Evolutionary conservation across 1,284 basidiomycete species (phyloP).

Genomic region (Cutaneotrichosporon sp.): DNA sequence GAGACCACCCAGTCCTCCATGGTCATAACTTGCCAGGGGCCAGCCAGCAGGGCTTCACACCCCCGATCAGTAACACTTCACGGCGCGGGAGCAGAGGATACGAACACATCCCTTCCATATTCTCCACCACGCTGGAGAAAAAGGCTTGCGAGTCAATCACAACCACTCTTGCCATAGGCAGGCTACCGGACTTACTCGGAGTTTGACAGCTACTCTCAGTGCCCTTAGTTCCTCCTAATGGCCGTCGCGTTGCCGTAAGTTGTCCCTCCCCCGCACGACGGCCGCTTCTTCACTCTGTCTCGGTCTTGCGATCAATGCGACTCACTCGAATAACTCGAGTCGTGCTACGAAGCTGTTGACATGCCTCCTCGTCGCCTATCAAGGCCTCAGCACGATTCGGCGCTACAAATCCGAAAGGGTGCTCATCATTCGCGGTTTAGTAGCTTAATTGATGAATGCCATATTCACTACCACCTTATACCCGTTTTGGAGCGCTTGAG

Average conservation of each 20-base stretch:
- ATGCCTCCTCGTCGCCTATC: background rate
- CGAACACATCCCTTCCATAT: background rate
- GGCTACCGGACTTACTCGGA: slow-evolving; percentile 1
- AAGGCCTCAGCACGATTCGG: background rate
- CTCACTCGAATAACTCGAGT: background rate
- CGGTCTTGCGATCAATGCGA: background rate
- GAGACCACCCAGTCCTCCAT: too few species aligned
- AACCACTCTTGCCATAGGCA: background rate
- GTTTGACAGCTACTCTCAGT: background rate
- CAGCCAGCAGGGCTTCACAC: too few species aligned
- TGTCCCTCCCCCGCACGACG: too few species aligned
- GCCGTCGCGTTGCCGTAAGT: background rate
- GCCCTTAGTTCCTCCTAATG: slow-evolving; percentile 1
- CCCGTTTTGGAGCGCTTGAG: too few species aligned
- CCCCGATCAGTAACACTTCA: too few species aligned
- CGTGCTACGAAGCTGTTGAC: too few species aligned
- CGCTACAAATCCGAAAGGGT: background rate
- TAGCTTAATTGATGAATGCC: too few species aligned
- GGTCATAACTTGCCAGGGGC: too few species aligned
- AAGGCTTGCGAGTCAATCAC: too few species aligned
- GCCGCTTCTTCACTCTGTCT: background rate
- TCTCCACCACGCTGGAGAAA: background rate
- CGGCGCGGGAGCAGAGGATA: too few species aligned
- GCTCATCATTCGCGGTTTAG: background rate
- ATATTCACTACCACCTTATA: too few species aligned